These are phyloP conservation scores for Ceriops zippeliana DNA, from an alignment of 345 rosid species.

Conservation along the genomic window DNA sequence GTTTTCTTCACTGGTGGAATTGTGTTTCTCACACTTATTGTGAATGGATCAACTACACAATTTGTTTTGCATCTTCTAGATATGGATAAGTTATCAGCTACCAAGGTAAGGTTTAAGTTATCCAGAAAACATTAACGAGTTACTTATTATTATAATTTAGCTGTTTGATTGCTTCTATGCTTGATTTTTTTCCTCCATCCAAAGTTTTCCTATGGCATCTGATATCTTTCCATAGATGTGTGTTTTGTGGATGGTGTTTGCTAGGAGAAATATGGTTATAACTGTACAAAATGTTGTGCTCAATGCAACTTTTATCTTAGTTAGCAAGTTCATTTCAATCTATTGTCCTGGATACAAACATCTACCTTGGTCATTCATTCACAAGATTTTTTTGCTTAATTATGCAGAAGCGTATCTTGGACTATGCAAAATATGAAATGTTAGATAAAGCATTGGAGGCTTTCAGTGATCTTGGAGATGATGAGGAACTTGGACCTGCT, in stretches of 20 bases:
- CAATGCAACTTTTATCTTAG: too few species aligned
- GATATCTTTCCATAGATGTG: too few species aligned
- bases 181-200: too few species aligned
- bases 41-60: conserved; percentile 94
- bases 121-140: too few species aligned
- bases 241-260: too few species aligned
- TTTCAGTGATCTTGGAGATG: conserved; percentile 86
- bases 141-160: too few species aligned
- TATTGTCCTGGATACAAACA: not conserved
- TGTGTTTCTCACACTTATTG: conserved; percentile 78
- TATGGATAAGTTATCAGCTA: conserved; percentile 67
- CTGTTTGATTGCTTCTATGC: too few species aligned
- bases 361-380: not conserved
- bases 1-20: conserved; percentile 96
- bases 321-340: too few species aligned
- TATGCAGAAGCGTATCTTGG: conserved; percentile 72
- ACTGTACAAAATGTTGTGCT: too few species aligned
- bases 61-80: conserved; percentile 64
- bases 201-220: too few species aligned
- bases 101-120: conserved; percentile 49
- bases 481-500: conserved; percentile 95
- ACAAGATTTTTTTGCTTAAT: not conserved
- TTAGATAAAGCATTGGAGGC: conserved; percentile 73
- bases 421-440: conserved; percentile 83
- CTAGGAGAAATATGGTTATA: too few species aligned